phyloP scores from a whole-genome alignment of 2,329 filamentous ascomycete genomes.

The Triangularia setosa region DNA sequence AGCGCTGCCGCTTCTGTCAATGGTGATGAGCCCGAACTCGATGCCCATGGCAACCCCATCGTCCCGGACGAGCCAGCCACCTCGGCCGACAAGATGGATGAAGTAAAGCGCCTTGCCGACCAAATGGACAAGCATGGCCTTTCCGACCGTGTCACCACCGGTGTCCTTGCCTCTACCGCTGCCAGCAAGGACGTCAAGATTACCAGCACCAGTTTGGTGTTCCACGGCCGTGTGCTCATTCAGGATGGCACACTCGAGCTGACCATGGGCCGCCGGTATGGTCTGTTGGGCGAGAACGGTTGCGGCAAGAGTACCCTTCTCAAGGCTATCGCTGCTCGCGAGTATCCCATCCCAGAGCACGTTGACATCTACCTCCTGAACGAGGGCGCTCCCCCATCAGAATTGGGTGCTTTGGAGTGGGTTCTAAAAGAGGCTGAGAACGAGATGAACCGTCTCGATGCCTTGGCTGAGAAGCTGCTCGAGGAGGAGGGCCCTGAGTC shows the following conservation, averaged over 20 bases:
- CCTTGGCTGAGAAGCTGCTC: conserved; percentile 80
- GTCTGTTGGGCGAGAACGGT: conserved; percentile 95
- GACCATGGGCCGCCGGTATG: conserved; percentile 88
- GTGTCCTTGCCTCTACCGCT: conserved; percentile 81
- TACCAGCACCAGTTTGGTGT: conserved; percentile 86
- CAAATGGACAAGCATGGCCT: conserved; percentile 96
- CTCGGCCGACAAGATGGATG: conserved; percentile 67
- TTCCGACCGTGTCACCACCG: conserved; percentile 96
- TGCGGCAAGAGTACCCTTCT: conserved; percentile 98
- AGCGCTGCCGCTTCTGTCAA: conserved; percentile 64
- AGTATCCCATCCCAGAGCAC: conserved; percentile 93
- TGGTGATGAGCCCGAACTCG: conserved; percentile 64
- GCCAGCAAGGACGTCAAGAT: conserved; percentile 96
- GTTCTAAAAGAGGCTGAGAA: conserved; percentile 91
- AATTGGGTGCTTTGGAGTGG: conserved; percentile 92
- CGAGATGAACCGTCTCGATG: conserved; percentile 87
- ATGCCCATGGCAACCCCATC: conserved; percentile 57
- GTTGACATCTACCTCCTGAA: conserved; percentile 98
- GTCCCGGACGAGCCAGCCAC: conserved; percentile 64
- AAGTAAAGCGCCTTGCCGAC: conserved; percentile 79
- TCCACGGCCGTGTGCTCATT: conserved; percentile 96
- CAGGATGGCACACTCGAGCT: conserved; percentile 91
- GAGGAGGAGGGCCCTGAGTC: conserved; percentile 91
- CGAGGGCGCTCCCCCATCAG: conserved; percentile 86
- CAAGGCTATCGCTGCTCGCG: conserved; percentile 88